Conservation (phyloP, 306 rosid genomes). For the Vicia sativa region DNA sequence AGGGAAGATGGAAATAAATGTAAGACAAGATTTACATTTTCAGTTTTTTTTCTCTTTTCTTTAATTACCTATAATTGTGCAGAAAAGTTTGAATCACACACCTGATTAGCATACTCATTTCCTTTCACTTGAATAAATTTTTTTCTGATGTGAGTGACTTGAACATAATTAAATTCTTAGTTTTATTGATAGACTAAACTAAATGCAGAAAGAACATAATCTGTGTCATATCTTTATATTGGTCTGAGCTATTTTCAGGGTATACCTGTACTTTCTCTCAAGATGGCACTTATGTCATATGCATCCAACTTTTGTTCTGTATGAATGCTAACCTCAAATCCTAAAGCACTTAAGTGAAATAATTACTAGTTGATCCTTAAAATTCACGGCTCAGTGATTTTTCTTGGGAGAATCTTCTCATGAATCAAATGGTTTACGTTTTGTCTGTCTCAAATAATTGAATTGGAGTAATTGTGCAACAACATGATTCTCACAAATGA, state of each 20-base stretch:
- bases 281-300: background rate
- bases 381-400: background rate
- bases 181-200: slow-evolving; percentile 1
- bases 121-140: background rate
- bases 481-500: background rate
- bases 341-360: background rate
- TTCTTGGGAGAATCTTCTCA: background rate
- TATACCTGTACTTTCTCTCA: background rate
- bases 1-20: slow-evolving; percentile 73
- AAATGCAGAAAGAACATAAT: slow-evolving; percentile 4
- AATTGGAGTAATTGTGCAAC: background rate
- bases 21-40: slow-evolving; percentile 46
- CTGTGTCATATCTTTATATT: background rate
- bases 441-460: background rate
- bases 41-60: background rate
- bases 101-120: slow-evolving; percentile 14
- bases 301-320: background rate
- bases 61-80: background rate
- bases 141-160: slow-evolving; percentile 18
- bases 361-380: background rate
- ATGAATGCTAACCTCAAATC: background rate
- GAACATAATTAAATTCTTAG: background rate
- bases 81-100: slow-evolving; percentile 14
- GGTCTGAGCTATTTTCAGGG: slow-evolving; percentile 6
- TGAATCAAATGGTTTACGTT: background rate